These are phyloP conservation scores for Hericium coralloides DNA, from an alignment of 768 basidiomycete genomes.

Conservation along the genomic window DNA sequence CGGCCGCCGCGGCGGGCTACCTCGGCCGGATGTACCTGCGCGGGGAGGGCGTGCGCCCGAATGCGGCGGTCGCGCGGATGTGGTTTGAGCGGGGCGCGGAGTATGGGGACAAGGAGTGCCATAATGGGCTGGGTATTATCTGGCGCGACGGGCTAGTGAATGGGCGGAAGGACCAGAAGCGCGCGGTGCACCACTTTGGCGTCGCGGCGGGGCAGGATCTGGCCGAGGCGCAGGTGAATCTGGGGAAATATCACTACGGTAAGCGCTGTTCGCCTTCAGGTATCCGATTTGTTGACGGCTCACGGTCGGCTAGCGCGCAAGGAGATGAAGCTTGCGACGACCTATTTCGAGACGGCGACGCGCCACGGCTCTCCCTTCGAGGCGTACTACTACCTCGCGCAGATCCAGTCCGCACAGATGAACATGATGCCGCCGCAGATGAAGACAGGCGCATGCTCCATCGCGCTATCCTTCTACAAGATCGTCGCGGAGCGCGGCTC, in stretches of 20 bases:
- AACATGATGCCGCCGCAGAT: conserved; percentile 38
- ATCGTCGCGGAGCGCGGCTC: conserved; percentile 84
- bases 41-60: conserved; percentile 82
- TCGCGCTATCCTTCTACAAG: conserved; percentile 91
- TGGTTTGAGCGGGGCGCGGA: conserved; percentile 90
- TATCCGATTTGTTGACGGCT: conserved; percentile 2
- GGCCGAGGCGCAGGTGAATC: conserved; percentile 85
- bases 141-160: conserved; percentile 80
- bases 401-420: conserved; percentile 61
- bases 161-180: conserved; percentile 51
- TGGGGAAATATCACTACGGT: conserved; percentile 77
- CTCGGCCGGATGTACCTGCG: conserved; percentile 90
- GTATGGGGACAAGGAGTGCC: conserved; percentile 78
- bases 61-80: conserved; percentile 70
- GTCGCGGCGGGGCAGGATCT: conserved; percentile 82
- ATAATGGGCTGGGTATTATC: conserved; percentile 88
- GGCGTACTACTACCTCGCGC: conserved; percentile 88
- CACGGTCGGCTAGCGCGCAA: conserved; percentile 42
- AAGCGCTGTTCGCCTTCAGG: conserved; percentile 3
- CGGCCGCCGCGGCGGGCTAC: conserved; percentile 78
- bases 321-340: conserved; percentile 56
- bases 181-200: conserved; percentile 59
- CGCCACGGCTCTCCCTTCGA: conserved; percentile 88
- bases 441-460: conserved; percentile 71
- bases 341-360: conserved; percentile 78